Percentiles rank a stretch among this genome's conserved stretches.
phyloP scores from a whole-genome alignment of 352 stramenopile genomes.

The Globisporangium rhizosaccharum region DNA sequence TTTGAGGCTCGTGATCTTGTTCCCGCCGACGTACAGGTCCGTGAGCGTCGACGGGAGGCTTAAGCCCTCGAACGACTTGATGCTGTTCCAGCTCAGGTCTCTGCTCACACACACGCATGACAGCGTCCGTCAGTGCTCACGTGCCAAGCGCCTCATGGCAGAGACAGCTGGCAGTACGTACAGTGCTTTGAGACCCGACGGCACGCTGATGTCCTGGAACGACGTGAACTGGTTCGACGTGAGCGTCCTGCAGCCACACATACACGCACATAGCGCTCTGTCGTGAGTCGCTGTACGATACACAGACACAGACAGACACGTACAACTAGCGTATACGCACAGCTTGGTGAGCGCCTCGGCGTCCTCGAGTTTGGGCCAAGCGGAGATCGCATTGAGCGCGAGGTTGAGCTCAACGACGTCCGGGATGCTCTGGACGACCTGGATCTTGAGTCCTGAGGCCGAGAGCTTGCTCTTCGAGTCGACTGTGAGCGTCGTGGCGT shows the following conservation, averaged over 20 bases:
- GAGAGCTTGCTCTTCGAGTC: slow-evolving; percentile 28
- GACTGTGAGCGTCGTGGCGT: slow-evolving; percentile 24
- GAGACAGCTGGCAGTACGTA: slow-evolving; percentile 14
- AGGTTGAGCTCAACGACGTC: slow-evolving; percentile 45
- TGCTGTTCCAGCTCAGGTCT: slow-evolving; percentile 61
- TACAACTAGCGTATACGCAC: slow-evolving; percentile 15
- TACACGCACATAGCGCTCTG: neutral
- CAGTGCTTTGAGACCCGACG: slow-evolving; percentile 31
- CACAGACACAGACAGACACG: neutral
- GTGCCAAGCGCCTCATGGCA: neutral
- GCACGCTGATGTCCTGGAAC: slow-evolving; percentile 37
- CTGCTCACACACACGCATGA: slow-evolving; percentile 6
- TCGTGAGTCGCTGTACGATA: neutral
- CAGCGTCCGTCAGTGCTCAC: neutral
- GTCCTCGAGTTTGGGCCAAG: slow-evolving; percentile 21
- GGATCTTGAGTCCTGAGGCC: slow-evolving; percentile 35
- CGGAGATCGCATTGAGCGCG: slow-evolving; percentile 48
- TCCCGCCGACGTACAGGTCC: slow-evolving; percentile 59
- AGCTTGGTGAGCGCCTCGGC: slow-evolving; percentile 32
- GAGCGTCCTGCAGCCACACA: slow-evolving; percentile 27
- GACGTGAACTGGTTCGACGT: slow-evolving; percentile 40
- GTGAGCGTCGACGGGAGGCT: slow-evolving; percentile 38
- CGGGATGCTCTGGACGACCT: slow-evolving; percentile 41
- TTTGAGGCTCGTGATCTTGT: slow-evolving; percentile 57
- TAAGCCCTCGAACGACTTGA: slow-evolving; percentile 58